Evolutionary conservation across 2,329 filamentous ascomycete species (phyloP).

Genomic region (Aureobasidium sp.): DNA sequence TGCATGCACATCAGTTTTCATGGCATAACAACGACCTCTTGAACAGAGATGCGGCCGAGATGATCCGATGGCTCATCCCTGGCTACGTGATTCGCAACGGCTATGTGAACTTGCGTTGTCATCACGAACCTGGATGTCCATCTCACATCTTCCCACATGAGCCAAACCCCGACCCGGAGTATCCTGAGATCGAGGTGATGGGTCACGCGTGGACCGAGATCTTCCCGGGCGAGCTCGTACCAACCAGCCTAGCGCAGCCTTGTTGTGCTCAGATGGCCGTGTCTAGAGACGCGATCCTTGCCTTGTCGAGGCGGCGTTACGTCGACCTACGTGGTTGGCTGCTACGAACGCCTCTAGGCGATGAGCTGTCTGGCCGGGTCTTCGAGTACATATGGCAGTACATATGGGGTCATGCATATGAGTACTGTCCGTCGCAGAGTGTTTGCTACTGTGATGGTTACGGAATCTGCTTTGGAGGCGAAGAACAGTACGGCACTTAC

Average conservation of each 20-base stretch:
- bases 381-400: constrained; percentile 59
- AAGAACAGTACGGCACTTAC: no score
- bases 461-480: constrained; percentile 48
- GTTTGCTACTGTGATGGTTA: constrained; percentile 57
- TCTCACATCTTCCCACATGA: constrained; percentile 15
- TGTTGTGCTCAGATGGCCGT: not conserved
- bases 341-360: constrained; percentile 43
- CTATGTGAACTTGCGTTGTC: constrained; percentile 22
- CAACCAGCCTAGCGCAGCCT: not conserved
- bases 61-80: constrained; percentile 16
- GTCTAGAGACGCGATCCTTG: constrained; percentile 43
- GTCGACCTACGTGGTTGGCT: constrained; percentile 53
- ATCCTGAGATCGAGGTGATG: not conserved
- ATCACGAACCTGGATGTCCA: constrained; percentile 18
- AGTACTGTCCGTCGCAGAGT: constrained; percentile 44
- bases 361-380: constrained; percentile 51
- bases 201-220: constrained; percentile 5
- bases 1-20: constrained; percentile 19
- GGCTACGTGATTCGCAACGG: constrained; percentile 17
- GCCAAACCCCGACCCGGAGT: not conserved
- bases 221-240: constrained; percentile 7
- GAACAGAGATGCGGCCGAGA: constrained; percentile 18
- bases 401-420: constrained; percentile 46
- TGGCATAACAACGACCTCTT: constrained; percentile 22
- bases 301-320: constrained; percentile 45